Evolutionary conservation across 169 alveolate genomes (phyloP).

Genomic region (Eimeria praecox): DNA sequence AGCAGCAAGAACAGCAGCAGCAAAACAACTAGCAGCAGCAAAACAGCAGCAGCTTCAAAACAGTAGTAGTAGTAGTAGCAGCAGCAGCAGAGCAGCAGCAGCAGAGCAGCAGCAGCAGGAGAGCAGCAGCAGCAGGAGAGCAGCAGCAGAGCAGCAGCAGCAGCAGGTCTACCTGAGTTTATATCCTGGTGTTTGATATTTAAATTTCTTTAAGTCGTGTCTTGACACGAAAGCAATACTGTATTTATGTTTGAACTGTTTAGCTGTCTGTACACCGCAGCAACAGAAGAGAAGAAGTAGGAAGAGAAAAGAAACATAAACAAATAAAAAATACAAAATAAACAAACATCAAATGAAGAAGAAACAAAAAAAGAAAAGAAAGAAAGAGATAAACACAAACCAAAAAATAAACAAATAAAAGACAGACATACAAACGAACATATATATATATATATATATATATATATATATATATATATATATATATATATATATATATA

Average conservation of each 20-base stretch:
- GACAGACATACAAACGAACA: no score
- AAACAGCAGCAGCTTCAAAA: background rate
- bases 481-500: no score
- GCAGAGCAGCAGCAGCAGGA: background rate
- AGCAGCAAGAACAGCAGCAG: constrained; percentile 1
- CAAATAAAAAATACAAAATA: background rate
- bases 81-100: constrained; percentile 27
- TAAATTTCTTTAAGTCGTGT: constrained; percentile 66
- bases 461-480: no score
- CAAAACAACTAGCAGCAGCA: constrained; percentile 44
- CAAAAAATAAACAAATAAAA: no score
- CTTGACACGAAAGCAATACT: constrained; percentile 59
- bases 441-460: no score
- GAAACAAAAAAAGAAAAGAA: no score
- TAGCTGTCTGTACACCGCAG: constrained; percentile 42
- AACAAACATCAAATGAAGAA: background rate
- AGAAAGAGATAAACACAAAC: no score
- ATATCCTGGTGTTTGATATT: constrained; percentile 67
- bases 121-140: constrained; percentile 16
- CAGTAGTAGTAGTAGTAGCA: background rate
- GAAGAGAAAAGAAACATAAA: background rate
- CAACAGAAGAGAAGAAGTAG: background rate
- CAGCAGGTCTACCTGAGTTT: constrained; percentile 41
- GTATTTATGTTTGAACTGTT: constrained; percentile 34
- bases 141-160: constrained; percentile 20